A percentile compares a stretch with the other conserved stretches of the same genome.
phyloP scores from a whole-genome alignment of 2,329 filamentous ascomycete genomes.

The Aspergillus versicolor region DNA sequence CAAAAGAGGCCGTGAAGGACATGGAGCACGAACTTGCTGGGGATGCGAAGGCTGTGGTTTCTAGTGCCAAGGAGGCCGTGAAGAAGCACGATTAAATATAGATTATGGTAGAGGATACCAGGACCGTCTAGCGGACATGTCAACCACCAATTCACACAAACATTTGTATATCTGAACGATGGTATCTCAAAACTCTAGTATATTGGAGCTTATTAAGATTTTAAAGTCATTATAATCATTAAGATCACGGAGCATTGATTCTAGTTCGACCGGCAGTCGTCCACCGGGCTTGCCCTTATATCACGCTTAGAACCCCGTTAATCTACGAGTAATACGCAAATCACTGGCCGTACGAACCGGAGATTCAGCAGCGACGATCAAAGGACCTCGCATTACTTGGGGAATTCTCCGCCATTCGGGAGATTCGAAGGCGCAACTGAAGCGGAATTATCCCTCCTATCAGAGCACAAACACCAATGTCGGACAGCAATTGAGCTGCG shows the following conservation, averaged over 20 bases:
- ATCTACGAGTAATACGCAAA: not conserved
- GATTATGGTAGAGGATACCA: not conserved
- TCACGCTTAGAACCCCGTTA: not conserved
- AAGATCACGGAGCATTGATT: not conserved
- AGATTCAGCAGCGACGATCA: conserved; percentile 4
- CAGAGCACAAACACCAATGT: conserved; percentile 2
- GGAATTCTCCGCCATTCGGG: conserved; percentile 21
- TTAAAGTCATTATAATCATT: no score
- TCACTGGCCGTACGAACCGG: not conserved
- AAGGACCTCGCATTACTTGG: conserved; percentile 2
- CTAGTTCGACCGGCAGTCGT: no score
- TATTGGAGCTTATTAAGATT: not conserved
- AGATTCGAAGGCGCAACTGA: not conserved
- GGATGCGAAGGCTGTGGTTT: conserved; percentile 34
- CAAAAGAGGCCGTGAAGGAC: conserved; percentile 39
- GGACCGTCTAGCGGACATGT: not conserved
- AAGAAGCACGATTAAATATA: conserved; percentile 30
- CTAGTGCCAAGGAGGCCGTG: conserved; percentile 32
- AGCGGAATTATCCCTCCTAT: conserved; percentile 20
- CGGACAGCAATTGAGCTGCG: not conserved
- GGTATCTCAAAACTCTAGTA: not conserved
- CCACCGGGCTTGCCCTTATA: no score
- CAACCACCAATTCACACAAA: not conserved
- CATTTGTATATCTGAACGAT: not conserved
- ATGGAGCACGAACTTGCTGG: conserved; percentile 38